Conservation (phyloP, 2,329 filamentous ascomycete species). For the Akanthomyces muscarius region DNA sequence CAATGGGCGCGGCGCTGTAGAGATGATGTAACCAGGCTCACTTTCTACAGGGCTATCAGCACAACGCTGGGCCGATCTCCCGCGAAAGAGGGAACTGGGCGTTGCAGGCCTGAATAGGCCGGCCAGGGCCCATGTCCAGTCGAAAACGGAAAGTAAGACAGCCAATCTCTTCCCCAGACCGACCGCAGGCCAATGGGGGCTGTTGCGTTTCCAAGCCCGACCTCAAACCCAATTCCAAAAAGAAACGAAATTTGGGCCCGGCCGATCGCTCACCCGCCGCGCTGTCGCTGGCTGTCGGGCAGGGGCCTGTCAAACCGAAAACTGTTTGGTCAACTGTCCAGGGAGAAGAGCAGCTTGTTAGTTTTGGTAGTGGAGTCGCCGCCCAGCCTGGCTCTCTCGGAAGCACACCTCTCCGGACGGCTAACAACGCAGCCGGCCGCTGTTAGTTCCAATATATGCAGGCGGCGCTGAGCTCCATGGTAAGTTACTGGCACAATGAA, state of each 20-base stretch:
- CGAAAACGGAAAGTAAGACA: not conserved
- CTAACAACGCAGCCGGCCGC: conserved; percentile 2
- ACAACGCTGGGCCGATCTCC: no score
- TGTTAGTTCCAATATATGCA: not conserved
- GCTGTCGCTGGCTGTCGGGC: no score
- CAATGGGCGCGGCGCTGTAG: no score
- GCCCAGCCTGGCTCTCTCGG: not conserved
- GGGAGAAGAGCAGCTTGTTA: not conserved
- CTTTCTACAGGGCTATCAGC: no score
- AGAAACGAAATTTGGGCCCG: not conserved
- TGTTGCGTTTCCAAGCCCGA: not conserved
- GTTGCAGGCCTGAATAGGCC: no score
- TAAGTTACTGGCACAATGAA: not conserved
- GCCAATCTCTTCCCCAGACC: conserved; percentile 11
- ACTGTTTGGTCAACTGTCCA: not conserved
- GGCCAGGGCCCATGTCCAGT: not conserved
- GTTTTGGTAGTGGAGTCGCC: not conserved
- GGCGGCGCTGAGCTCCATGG: not conserved
- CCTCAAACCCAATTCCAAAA: not conserved
- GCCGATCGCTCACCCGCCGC: not conserved
- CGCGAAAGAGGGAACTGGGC: not conserved
- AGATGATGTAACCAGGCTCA: no score
- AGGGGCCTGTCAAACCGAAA: no score
- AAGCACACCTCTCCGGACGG: conserved; percentile 12
- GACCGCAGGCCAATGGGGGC: not conserved